Percentiles rank a stretch among this genome's conserved stretches.
Conservation (phyloP, 441 rosid genomes). For the Euphorbia schlechtendalii region DNA sequence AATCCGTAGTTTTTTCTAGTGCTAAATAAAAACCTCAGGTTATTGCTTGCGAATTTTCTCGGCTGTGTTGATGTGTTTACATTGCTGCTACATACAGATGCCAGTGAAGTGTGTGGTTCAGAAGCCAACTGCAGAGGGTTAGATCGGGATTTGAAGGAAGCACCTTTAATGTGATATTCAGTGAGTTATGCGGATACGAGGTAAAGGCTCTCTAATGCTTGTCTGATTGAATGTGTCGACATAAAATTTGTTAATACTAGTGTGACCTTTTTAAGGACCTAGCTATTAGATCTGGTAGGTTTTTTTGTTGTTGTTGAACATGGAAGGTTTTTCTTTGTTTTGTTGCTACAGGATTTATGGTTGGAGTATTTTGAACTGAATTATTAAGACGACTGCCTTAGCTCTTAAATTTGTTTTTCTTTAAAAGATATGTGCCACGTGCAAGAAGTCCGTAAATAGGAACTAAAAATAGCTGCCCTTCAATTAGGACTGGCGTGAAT, state of each 20-base stretch:
- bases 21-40: neutral
- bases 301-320: neutral
- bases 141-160: neutral
- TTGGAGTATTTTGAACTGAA: neutral
- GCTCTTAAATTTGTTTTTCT: too few relatives aligned
- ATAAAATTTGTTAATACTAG: constrained; percentile 19
- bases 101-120: constrained; percentile 5
- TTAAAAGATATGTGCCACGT: too few relatives aligned
- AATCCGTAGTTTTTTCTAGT: neutral
- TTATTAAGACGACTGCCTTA: too few relatives aligned
- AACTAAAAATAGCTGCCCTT: too few relatives aligned
- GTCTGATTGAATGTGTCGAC: constrained; percentile 24
- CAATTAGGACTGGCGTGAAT: too few relatives aligned
- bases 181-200: neutral
- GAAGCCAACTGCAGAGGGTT: constrained; percentile 2
- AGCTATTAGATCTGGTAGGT: constrained; percentile 6
- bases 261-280: neutral
- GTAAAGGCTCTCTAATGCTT: constrained; percentile 10
- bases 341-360: neutral
- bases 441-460: too few relatives aligned
- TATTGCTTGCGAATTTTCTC: neutral
- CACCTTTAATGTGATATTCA: neutral
- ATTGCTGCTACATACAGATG: constrained; percentile 4
- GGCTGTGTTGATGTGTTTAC: neutral
- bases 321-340: neutral